phyloP scores from a whole-genome alignment of 805 yeast genomes.

The Candida yuanshanica region DNA sequence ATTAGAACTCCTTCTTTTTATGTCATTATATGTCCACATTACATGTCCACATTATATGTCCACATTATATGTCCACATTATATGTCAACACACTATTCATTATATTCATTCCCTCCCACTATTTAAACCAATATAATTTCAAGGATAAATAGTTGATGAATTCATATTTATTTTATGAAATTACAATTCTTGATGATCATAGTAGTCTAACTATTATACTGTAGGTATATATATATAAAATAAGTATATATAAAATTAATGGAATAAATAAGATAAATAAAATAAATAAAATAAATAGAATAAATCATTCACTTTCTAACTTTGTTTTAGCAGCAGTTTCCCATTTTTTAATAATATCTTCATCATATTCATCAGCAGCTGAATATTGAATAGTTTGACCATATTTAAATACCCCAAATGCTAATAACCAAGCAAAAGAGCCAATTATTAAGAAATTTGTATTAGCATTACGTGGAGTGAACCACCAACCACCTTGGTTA shows the following conservation, averaged over 20 bases:
- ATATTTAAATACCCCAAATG: constrained; percentile 14
- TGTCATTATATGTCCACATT: neutral
- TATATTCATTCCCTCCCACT: neutral
- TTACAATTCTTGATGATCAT: neutral
- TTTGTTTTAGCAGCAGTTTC: constrained; percentile 18
- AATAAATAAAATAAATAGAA: constrained; percentile 3
- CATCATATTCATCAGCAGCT: constrained; percentile 16
- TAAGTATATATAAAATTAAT: too few species aligned
- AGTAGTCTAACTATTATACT: constrained; percentile 2
- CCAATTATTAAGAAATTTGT: constrained; percentile 14
- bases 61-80: constrained; percentile 1
- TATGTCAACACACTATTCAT: too few species aligned
- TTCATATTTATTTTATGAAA: neutral
- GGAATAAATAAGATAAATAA: constrained; percentile 5
- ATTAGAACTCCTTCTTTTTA: too few species aligned
- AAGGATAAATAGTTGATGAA: neutral
- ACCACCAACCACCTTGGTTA: constrained; percentile 23
- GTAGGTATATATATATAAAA: too few species aligned
- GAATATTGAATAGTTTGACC: constrained; percentile 13
- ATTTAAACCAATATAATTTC: too few species aligned
- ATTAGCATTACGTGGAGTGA: constrained; percentile 21
- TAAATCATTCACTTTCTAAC: neutral
- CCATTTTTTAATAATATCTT: constrained; percentile 18
- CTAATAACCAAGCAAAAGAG: constrained; percentile 10
- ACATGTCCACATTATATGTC: neutral